Evolutionary conservation across 2,329 filamentous ascomycete species (phyloP).

Genomic region (Berkeleyomyces rouxiae): DNA sequence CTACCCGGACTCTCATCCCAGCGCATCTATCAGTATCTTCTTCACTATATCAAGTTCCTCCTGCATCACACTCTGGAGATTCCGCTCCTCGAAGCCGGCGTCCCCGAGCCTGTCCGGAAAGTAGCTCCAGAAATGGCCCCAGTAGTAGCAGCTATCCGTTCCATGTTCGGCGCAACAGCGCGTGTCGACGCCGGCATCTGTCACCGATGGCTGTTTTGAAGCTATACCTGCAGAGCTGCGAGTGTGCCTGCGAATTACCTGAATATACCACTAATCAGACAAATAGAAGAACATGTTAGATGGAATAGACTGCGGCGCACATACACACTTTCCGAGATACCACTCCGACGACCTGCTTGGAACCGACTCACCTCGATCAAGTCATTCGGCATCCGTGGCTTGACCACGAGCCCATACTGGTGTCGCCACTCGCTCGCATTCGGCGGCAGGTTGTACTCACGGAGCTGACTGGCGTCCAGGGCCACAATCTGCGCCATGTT

Average conservation of each 20-base stretch:
- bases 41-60: neutral
- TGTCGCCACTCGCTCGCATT: constrained; percentile 34
- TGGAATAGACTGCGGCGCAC: too few relatives aligned
- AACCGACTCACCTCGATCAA: constrained; percentile 34
- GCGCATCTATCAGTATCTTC: neutral
- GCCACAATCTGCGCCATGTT: constrained; percentile 32
- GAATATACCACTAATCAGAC: constrained; percentile 9
- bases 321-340: too few relatives aligned
- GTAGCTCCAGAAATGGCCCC: constrained; percentile 11
- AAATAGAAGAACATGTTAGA: too few relatives aligned
- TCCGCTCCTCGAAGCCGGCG: neutral
- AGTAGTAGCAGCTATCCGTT: constrained; percentile 5
- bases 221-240: neutral
- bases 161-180: neutral
- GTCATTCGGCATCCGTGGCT: constrained; percentile 32
- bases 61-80: constrained; percentile 2
- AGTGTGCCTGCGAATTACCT: constrained; percentile 3
- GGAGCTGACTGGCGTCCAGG: constrained; percentile 22
- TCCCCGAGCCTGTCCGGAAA: constrained; percentile 2
- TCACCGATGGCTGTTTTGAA: too few relatives aligned
- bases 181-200: neutral
- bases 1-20: neutral
- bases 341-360: neutral
- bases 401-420: constrained; percentile 34
- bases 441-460: constrained; percentile 30